Conservation (phyloP, 495 filamentous ascomycete species). For the Aspergillus homomorphus region DNA sequence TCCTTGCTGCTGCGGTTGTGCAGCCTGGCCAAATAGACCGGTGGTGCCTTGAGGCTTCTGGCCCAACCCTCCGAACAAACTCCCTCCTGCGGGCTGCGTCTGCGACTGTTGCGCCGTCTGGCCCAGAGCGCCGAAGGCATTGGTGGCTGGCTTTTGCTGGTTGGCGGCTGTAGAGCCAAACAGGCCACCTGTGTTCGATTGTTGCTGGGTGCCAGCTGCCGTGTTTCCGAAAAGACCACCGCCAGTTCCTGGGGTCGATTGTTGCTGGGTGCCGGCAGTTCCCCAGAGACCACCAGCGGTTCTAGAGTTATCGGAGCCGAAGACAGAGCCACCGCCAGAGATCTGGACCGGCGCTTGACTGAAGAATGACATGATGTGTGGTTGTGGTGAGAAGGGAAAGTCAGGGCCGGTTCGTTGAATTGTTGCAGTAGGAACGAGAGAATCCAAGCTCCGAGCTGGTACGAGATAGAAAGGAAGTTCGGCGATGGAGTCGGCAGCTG, state of each 20-base stretch:
- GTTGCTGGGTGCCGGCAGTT: slow-evolving; percentile 14
- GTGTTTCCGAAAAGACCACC: slow-evolving; percentile 15
- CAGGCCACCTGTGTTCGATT: slow-evolving; percentile 30
- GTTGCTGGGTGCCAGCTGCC: slow-evolving; percentile 29
- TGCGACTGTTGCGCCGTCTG: slow-evolving; percentile 38
- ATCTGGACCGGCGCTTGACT: not conserved
- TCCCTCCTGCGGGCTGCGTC: slow-evolving; percentile 37
- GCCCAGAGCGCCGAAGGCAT: slow-evolving; percentile 36
- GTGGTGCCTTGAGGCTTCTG: slow-evolving; percentile 10
- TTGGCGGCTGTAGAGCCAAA: slow-evolving; percentile 26
- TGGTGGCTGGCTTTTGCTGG: slow-evolving; percentile 30
- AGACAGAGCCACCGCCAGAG: slow-evolving; percentile 31
- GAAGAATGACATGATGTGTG: not conserved
- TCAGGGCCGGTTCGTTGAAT: not conserved
- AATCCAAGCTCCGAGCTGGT: not conserved
- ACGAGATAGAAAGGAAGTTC: not conserved
- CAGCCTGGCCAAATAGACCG: slow-evolving; percentile 9
- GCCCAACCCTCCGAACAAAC: slow-evolving; percentile 27
- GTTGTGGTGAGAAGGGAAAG: not conserved
- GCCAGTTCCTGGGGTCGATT: slow-evolving; percentile 27
- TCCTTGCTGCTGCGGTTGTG: slow-evolving; percentile 24
- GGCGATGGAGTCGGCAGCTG: not conserved
- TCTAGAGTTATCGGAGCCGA: no score
- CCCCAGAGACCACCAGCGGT: no score
- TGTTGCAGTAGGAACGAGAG: not conserved